Evolutionary conservation across 148 eudicot genomes (phyloP), one percentile per base, ranked within the genome.

Genomic region (Nepenthes mirabilis): DNA sequence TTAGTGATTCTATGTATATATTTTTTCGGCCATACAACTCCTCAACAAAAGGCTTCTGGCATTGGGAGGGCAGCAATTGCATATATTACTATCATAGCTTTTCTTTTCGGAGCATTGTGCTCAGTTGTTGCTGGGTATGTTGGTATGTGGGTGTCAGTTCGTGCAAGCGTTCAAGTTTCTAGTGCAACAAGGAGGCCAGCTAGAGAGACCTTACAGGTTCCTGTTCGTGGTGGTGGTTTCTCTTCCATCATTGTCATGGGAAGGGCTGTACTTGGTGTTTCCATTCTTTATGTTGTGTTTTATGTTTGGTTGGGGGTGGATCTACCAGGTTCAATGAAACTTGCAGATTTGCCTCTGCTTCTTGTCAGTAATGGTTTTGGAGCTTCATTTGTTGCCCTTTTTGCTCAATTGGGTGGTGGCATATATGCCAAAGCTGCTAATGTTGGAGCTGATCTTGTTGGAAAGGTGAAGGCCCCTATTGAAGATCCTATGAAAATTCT

Each of bases 71-170:
- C 72, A 43, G 68, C 91, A 60, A 73, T 91, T 70, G 98, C 98
- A 59, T 93, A 61, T 74, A 82, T 93, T 68, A 93, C 98, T 43
- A 96, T 86, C 61, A 69, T 77, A 70, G 74, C 98, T 60, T 93
- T 93, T 82, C 83, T 93, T 68, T 81, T 93, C 58, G 98, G 96
- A 76, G 98, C 98, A 62, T 6, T 88, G 53, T 93, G 98, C 80
- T 93, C 98, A 52, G 98, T 96, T 65, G 11, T 93, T 60, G 98
- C 98, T 68, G 98, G 98, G 33, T 93, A 85, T 72, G 98, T 93
- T 73, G 98, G 98, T 58, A 93, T 93, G 98, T 93, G 98, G 98
- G 98, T 93, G 49, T 93, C 98, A 36, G 96, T 93, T 65, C 90
- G 98, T 77, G 98, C 98, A 55, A 93, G 88, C 77, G 98, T 93